Base-by-base conservation (phyloP, 2,329 filamentous ascomycete species). In the Pseudocercospora pini-densiflorae region DNA sequence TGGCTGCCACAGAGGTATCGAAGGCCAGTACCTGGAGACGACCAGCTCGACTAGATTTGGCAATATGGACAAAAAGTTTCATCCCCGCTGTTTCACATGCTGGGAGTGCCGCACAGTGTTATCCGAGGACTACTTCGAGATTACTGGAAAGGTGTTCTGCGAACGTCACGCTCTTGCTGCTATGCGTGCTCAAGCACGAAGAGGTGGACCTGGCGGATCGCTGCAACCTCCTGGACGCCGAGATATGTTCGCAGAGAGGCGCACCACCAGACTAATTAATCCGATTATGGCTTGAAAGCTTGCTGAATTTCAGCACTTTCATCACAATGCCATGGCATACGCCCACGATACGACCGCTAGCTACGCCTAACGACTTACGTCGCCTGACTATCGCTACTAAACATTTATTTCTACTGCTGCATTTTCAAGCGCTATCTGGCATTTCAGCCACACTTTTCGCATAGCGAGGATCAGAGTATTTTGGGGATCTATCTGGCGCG, bases 1-100 rank as follows among this genome's bases (percentile, higher is more conserved):
- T 16, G 86, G 86, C 31, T 99, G 95, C 78, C 87, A 91, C 70
- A 83, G 84, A 10, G 95, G 95, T 14, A 98, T 99, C 71, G 95
- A 99, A 79, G 95, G 95, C 0, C 90, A 94, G 72, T 99, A 97
- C 74, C 84, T 97, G 43, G 93, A 97, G 77, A 96, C 95, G 31
- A 74, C 69, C 29, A 73, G 69, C 61, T 62, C 68, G 8, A 68
- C 61, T 7, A 65, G 69, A n/a, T 67, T 59, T 23, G 69, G 67
- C 24, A 91, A 93, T 73, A 79, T 83, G 45, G 82, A 85, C 36
- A 85, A 88, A 72, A 97, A 97, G 77, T 95, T 93, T 79, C 95
- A 99, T 77, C 88, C 92, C 0, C 84, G 87, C 7, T 99, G 95
- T 80, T 92, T 99, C 80, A 90, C 89, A 58, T 98, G 95, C 77